A percentile compares a stretch with the other conserved stretches of the same genome.
Conservation (phyloP, 2,329 filamentous ascomycete species). For the Xylaria sp. region DNA sequence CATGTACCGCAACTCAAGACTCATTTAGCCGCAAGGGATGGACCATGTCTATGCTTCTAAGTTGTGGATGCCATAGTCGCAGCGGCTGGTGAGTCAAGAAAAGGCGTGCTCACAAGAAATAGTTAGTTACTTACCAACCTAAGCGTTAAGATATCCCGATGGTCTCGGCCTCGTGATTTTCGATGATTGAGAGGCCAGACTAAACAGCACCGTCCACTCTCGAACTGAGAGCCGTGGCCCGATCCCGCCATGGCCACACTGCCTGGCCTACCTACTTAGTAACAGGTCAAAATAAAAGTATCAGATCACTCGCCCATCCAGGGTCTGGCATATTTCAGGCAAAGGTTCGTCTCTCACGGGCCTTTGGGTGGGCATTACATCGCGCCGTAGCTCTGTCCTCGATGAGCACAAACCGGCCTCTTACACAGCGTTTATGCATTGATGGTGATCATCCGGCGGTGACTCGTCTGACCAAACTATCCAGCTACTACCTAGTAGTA, state of each 20-base stretch:
- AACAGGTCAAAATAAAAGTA: no score
- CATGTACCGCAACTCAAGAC: not conserved
- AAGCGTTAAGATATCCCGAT: not conserved
- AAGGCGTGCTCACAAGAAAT: not conserved
- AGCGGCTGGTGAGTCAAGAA: not conserved
- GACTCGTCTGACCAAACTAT: not conserved
- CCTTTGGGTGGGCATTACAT: not conserved
- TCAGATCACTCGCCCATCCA: not conserved
- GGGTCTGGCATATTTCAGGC: not conserved
- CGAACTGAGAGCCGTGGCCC: conserved; percentile 1
- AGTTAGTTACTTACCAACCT: no score
- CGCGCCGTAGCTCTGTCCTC: no score
- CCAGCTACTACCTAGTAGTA: no score
- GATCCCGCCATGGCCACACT: not conserved
- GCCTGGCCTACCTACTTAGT: no score
- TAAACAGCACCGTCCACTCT: not conserved
- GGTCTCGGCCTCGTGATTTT: not conserved
- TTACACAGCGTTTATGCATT: no score
- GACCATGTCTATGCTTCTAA: conserved; percentile 1
- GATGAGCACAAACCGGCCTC: not conserved
- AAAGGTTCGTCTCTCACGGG: not conserved
- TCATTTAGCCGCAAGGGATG: not conserved
- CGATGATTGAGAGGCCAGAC: not conserved
- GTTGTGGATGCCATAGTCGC: not conserved
- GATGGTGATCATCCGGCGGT: not conserved